Conservation (phyloP, 2,329 filamentous ascomycete species). For the Dactylellina parvicollis region DNA sequence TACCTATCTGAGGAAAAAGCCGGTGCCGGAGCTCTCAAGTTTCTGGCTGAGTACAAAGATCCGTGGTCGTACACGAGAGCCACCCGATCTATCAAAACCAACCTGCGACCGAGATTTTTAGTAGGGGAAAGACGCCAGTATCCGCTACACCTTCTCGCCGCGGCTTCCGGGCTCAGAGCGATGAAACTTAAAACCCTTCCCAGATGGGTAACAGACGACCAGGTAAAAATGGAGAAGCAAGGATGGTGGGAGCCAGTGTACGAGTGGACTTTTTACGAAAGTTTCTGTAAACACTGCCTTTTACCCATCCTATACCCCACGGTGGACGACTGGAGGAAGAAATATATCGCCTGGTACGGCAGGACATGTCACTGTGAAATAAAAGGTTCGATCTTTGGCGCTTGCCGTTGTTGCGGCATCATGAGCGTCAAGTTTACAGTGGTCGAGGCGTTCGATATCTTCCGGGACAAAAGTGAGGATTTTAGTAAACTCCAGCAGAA, state of each 20-base stretch:
- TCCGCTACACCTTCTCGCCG: slow-evolving; percentile 21
- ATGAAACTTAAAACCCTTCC: background rate
- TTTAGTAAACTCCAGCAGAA: background rate
- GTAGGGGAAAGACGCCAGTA: slow-evolving; percentile 19
- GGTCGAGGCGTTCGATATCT: slow-evolving; percentile 39
- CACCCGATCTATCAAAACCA: background rate
- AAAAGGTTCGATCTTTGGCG: background rate
- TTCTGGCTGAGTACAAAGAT: slow-evolving; percentile 15
- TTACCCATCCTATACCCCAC: slow-evolving; percentile 13
- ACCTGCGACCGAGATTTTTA: slow-evolving; percentile 11
- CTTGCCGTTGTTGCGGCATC: slow-evolving; percentile 35
- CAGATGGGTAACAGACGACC: background rate
- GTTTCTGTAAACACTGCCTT: slow-evolving; percentile 23
- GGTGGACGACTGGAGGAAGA: background rate
- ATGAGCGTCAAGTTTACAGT: slow-evolving; percentile 41
- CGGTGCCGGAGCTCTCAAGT: background rate
- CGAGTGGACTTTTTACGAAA: slow-evolving; percentile 34
- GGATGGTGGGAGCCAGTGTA: slow-evolving; percentile 22
- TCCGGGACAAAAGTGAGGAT: background rate
- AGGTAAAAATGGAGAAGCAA: slow-evolving; percentile 14
- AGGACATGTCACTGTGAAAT: slow-evolving; percentile 4
- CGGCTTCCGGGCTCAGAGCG: slow-evolving; percentile 13
- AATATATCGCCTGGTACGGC: background rate
- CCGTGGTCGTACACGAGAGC: slow-evolving; percentile 7
- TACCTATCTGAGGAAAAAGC: background rate